These are phyloP conservation scores for Urtica urens DNA, from an alignment of 306 rosid genomes.

Conservation along the genomic window DNA sequence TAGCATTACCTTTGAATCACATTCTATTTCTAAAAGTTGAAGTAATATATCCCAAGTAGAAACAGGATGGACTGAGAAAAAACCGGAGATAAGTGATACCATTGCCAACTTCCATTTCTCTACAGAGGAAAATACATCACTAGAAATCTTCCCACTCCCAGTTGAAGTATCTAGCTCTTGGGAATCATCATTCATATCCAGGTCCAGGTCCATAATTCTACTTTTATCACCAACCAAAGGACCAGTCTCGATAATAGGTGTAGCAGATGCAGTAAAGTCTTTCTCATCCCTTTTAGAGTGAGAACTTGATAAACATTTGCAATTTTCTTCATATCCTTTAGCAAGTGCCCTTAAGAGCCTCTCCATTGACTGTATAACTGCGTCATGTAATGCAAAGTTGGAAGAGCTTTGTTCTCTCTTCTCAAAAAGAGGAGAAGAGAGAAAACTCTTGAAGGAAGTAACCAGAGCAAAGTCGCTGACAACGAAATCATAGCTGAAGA, in stretches of 20 bases:
- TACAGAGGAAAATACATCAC: conserved; percentile 29
- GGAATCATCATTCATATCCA: conserved; percentile 62
- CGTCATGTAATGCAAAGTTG: conserved; percentile 32
- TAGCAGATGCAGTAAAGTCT: conserved; percentile 32
- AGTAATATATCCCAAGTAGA: conserved; percentile 61
- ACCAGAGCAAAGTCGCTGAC: conserved; percentile 33
- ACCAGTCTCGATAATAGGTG: conserved; percentile 17
- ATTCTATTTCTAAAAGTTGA: conserved; percentile 50
- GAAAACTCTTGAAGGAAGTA: conserved; percentile 49
- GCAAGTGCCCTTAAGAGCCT: conserved; percentile 55
- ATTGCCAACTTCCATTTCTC: conserved; percentile 61
- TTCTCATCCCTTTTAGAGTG: conserved; percentile 30
- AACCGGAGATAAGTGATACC: conserved; percentile 50
- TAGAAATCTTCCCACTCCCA: conserved; percentile 25
- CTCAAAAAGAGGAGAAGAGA: conserved; percentile 49
- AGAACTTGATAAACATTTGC: conserved; percentile 28
- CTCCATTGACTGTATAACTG: conserved; percentile 40
- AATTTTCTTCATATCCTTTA: conserved; percentile 47
- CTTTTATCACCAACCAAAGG: conserved; percentile 34
- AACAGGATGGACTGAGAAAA: conserved; percentile 49
- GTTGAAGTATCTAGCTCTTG: conserved; percentile 43
- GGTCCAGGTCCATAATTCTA: conserved; percentile 67
- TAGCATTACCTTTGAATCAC: conserved; percentile 49
- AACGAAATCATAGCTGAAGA: conserved; percentile 37
- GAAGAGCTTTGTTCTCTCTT: conserved; percentile 30